phyloP scores from a whole-genome alignment of 495 filamentous ascomycete genomes.

The Poronia punctata region DNA sequence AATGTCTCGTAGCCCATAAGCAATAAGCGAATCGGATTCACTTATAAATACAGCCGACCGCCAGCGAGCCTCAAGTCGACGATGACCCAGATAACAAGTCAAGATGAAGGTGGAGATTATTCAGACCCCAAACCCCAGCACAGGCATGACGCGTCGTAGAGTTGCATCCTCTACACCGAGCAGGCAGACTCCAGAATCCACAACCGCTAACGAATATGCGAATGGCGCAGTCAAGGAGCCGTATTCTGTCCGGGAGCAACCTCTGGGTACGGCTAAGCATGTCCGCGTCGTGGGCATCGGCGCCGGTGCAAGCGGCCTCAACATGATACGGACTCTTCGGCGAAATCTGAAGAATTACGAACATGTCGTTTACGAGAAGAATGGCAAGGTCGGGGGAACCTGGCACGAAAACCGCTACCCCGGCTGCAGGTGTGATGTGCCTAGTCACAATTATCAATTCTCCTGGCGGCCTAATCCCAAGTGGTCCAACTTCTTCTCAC shows the following conservation, averaged over 20 bases:
- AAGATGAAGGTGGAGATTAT: constrained; percentile 19
- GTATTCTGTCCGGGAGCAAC: constrained; percentile 35
- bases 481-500: constrained; percentile 54
- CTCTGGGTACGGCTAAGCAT: constrained; percentile 35
- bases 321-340: constrained; percentile 38
- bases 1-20: not conserved
- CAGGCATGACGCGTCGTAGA: constrained; percentile 22
- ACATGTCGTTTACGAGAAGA: constrained; percentile 72
- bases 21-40: not conserved
- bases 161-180: constrained; percentile 8
- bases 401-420: constrained; percentile 56
- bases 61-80: constrained; percentile 1
- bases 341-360: constrained; percentile 41
- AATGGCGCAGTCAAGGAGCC: constrained; percentile 9
- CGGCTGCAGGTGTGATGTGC: constrained; percentile 49
- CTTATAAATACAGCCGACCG: constrained; percentile 14
- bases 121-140: constrained; percentile 6
- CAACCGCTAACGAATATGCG: constrained; percentile 8
- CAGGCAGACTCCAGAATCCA: constrained; percentile 2
- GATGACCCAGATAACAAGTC: constrained; percentile 14
- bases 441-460: constrained; percentile 50
- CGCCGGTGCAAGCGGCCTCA: constrained; percentile 43
- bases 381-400: constrained; percentile 55
- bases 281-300: constrained; percentile 44
- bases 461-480: constrained; percentile 49